phyloP scores from a whole-genome alignment of 2,329 filamentous ascomycete species.

The Neonectria ditissima region DNA sequence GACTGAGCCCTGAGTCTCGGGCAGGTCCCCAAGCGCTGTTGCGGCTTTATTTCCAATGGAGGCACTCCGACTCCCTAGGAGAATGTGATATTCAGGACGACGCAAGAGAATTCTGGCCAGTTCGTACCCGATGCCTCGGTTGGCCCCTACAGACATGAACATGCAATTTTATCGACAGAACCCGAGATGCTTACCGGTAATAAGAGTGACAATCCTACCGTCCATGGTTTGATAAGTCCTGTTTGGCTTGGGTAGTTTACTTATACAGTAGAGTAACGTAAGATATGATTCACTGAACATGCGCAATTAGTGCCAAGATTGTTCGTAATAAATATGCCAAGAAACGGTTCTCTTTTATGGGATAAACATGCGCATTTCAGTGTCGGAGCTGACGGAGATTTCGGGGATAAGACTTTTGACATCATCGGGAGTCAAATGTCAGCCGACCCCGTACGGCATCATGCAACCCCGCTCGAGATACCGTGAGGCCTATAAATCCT shows the following conservation, averaged over 20 bases:
- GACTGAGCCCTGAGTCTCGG: conserved; percentile 21
- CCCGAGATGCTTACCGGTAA: not conserved
- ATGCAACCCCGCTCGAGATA: not conserved
- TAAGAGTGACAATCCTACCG: conserved; percentile 13
- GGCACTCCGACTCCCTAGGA: conserved; percentile 14
- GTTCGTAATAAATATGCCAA: too few species aligned
- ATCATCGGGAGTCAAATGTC: not conserved
- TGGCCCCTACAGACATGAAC: conserved; percentile 1
- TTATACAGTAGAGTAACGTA: not conserved
- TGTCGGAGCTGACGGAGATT: not conserved
- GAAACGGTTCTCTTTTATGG: not conserved
- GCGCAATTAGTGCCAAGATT: not conserved
- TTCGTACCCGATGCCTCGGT: conserved; percentile 17
- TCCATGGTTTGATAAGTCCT: conserved; percentile 1
- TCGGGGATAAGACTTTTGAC: not conserved
- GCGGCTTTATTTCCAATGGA: conserved; percentile 12
- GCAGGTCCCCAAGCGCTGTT: not conserved
- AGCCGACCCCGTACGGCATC: not conserved
- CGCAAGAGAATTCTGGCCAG: conserved; percentile 14
- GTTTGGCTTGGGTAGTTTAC: not conserved
- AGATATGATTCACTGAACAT: not conserved
- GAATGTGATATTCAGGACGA: conserved; percentile 3
- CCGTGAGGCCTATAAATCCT: too few species aligned
- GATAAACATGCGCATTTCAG: not conserved
- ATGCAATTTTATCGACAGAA: not conserved